Percentiles rank a stretch among this genome's conserved stretches.
Conservation (phyloP, 1,284 basidiomycete genomes). For the Cutaneotrichosporon cutaneum region DNA sequence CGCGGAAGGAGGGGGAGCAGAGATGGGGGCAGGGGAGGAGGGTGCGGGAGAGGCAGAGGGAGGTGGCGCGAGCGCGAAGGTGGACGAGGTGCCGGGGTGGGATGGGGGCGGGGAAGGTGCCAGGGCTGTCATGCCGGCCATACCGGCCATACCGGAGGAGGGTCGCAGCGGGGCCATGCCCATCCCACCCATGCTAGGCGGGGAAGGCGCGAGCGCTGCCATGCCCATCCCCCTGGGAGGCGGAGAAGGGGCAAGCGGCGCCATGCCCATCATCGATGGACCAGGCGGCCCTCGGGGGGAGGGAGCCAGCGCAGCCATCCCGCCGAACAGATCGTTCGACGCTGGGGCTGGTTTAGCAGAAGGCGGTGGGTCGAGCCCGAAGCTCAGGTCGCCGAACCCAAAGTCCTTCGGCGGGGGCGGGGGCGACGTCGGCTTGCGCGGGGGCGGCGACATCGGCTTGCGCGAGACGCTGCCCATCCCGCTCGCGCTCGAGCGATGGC, state of each 20-base stretch:
- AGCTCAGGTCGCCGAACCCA: slow-evolving; percentile 3
- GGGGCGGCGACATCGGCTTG: background rate
- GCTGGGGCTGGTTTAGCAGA: background rate
- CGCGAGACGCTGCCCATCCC: background rate
- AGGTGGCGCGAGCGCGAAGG: background rate
- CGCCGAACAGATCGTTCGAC: background rate
- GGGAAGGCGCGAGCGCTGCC: background rate
- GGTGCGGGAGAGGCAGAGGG: slow-evolving; percentile 2
- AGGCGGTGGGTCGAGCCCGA: background rate
- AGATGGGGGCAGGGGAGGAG: background rate
- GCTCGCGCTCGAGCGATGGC: background rate
- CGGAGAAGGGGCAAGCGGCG: background rate
- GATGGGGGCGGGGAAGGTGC: background rate
- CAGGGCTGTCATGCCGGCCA: slow-evolving; percentile 4
- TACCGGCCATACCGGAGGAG: too few species aligned
- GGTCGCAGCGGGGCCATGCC: background rate
- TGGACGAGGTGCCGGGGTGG: background rate
- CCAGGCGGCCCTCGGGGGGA: background rate
- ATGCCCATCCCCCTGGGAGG: background rate
- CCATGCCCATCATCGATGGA: background rate
- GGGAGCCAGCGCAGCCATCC: background rate
- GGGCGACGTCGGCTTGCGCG: background rate
- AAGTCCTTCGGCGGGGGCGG: background rate
- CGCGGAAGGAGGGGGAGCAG: background rate
- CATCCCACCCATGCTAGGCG: background rate